Percentiles rank a stretch among this genome's conserved stretches.
These are phyloP conservation scores for Cenococcum geophilum DNA, from an alignment of 495 filamentous ascomycete genomes.

Conservation along the genomic window DNA sequence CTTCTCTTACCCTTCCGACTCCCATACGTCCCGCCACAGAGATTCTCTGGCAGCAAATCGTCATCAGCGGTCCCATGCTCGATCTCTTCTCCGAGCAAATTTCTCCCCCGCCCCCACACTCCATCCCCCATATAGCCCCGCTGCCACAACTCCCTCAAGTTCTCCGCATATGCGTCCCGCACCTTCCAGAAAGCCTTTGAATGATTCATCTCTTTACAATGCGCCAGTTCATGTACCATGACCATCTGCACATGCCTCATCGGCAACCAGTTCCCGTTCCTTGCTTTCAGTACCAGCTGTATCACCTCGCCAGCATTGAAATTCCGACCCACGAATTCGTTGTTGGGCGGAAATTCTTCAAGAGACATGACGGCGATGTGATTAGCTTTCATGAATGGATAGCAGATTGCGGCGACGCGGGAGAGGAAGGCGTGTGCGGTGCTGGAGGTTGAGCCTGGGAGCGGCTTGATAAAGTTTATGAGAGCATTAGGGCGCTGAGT, in stretches of 20 bases:
- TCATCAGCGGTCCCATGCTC: slow-evolving; percentile 44
- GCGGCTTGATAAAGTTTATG: slow-evolving; percentile 71
- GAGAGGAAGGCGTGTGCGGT: slow-evolving; percentile 65
- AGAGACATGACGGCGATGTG: slow-evolving; percentile 63
- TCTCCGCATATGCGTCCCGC: slow-evolving; percentile 56
- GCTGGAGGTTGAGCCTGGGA: slow-evolving; percentile 51
- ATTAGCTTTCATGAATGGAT: slow-evolving; percentile 66
- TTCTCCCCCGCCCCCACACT: slow-evolving; percentile 63
- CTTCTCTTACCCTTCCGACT: slow-evolving; percentile 46
- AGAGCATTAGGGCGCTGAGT: slow-evolving; percentile 59
- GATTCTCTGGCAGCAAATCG: slow-evolving; percentile 53
- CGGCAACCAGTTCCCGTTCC: slow-evolving; percentile 60
- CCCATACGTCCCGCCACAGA: slow-evolving; percentile 66
- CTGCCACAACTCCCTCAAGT: slow-evolving; percentile 59
- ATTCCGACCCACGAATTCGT: slow-evolving; percentile 70
- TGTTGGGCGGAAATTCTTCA: slow-evolving; percentile 69
- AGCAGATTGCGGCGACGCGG: slow-evolving; percentile 69
- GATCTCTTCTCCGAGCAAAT: slow-evolving; percentile 51
- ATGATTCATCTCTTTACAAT: slow-evolving; percentile 83
- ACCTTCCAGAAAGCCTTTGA: slow-evolving; percentile 66
- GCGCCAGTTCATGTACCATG: slow-evolving; percentile 75
- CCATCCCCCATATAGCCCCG: slow-evolving; percentile 68
- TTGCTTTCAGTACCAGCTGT: slow-evolving; percentile 65
- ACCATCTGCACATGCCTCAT: slow-evolving; percentile 77
- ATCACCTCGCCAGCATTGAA: slow-evolving; percentile 83